Base-by-base conservation (phyloP, 768 basidiomycete genomes). In the Hypholoma sublateritium region DNA sequence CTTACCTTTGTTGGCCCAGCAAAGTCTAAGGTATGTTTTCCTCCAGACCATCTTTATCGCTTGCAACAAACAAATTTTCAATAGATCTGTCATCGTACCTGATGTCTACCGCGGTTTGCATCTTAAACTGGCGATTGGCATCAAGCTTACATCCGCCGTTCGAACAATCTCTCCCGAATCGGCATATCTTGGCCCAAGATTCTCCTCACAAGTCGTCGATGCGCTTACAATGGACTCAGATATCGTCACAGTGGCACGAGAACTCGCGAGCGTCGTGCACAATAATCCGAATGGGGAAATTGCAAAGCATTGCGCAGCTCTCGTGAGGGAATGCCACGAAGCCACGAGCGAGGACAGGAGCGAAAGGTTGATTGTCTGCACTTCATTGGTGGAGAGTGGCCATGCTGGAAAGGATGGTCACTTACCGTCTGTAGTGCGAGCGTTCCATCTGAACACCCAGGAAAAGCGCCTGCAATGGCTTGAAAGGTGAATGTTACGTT, bases 81-180 rank as follows among this genome's bases (percentile, higher is more conserved):
- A 6, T 37, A 84, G 82, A 39, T 84, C 83, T n/a, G 79, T 84
- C 24, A 65, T 82, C 24, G 74, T 84, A 34, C 82, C 82, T 11
- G 72, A 72, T 50, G 76, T 73, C 11, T 78, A 77, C 58, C 66
- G 59, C 32, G 72, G 73, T n/a, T 67, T 79, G 5, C 79, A 79
- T 4, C 76, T 85, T 50, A 85, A 85, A 59, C 73, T 84, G 1
- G 78, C 75, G 5, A 74, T 84, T 48, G 83, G 83, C 14, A 74
- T 84, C 60, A 82, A 80, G 57, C 73, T 85, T 39, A 84, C 84
- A 3, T 82, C 81, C 12, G 82, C 82, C 6, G 74, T 84, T 14
- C 79, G 84, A 56, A 82, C 82, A 1, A 83, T 85, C 43, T 83
- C 82, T n/a, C 82, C 82, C 2, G 78, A 80, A 13, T 81, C 81